phyloP scores from a whole-genome alignment of 2,329 filamentous ascomycete species.

The Phaeophleospora eucalypticola region DNA sequence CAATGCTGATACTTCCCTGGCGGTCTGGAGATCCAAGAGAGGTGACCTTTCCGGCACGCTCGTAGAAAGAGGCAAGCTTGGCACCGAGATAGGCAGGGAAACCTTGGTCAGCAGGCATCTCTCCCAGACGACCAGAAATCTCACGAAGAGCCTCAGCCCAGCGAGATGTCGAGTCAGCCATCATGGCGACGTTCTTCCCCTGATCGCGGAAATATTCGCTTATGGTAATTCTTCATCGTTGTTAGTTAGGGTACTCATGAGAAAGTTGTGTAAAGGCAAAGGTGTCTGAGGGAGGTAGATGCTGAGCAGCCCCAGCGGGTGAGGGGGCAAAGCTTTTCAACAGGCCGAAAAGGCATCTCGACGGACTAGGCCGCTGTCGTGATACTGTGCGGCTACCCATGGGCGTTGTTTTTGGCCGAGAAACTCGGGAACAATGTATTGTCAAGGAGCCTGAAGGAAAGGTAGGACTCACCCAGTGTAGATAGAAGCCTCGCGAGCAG shows the following conservation, averaged over 20 bases:
- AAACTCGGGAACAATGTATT: too few relatives aligned
- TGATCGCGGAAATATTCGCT: slow-evolving; percentile 97
- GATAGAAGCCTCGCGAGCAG: slow-evolving; percentile 95
- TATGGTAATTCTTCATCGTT: slow-evolving; percentile 76
- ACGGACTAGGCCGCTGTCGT: too few relatives aligned
- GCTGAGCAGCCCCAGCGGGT: too few relatives aligned
- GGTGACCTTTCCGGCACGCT: slow-evolving; percentile 85
- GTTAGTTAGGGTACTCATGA: too few relatives aligned
- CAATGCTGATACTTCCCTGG: slow-evolving; percentile 90
- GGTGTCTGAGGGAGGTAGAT: too few relatives aligned
- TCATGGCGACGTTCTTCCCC: slow-evolving; percentile 97
- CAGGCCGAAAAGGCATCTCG: too few relatives aligned
- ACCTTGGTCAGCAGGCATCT: slow-evolving; percentile 99
- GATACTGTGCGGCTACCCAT: too few relatives aligned
- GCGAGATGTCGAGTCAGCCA: slow-evolving; percentile 96
- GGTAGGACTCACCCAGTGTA: too few relatives aligned
- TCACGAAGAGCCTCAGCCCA: slow-evolving; percentile 99
- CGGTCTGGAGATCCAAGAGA: slow-evolving; percentile 85
- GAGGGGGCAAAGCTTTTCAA: too few relatives aligned
- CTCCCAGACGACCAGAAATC: slow-evolving; percentile 94
- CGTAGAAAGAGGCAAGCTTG: slow-evolving; percentile 98
- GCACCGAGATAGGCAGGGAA: slow-evolving; percentile 96
- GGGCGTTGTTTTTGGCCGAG: too few relatives aligned
- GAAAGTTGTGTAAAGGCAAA: too few relatives aligned
- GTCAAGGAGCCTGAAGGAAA: too few relatives aligned